phyloP scores from a whole-genome alignment of 78 protist species.

The Salpingoeca rosetta region DNA sequence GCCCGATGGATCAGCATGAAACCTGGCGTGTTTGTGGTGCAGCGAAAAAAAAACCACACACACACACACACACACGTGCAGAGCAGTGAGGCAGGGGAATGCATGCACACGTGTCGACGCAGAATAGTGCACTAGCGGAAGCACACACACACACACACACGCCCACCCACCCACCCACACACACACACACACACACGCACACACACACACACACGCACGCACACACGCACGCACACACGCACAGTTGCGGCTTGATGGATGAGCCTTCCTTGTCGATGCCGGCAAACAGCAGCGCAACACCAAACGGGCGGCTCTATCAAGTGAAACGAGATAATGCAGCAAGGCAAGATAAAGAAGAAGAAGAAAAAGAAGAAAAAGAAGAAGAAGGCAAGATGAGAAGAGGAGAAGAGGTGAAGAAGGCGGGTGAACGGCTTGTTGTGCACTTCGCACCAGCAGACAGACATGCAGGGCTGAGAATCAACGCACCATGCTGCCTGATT shows the following conservation, averaged over 20 bases:
- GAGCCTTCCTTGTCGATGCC: conserved; percentile 83
- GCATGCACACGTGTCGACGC: background rate
- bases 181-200: no score
- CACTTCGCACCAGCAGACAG: no score
- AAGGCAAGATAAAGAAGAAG: background rate
- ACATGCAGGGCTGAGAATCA: background rate
- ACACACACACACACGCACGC: no score
- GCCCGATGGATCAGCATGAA: conserved; percentile 98
- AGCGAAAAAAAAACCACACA: background rate
- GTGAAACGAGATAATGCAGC: background rate
- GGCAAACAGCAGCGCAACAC: conserved; percentile 95
- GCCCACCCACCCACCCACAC: no score
- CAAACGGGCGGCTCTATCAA: conserved; percentile 92
- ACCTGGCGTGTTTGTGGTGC: conserved; percentile 8
- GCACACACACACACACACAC: no score
- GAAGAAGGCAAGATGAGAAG: background rate
- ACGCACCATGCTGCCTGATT: background rate
- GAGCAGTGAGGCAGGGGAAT: background rate
- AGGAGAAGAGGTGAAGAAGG: background rate
- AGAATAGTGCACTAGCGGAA: background rate
- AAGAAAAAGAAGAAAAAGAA: background rate
- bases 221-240: no score
- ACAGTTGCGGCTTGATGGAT: conserved; percentile 73
- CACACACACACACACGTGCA: no score
- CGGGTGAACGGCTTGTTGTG: no score